Evolutionary conservation across 768 basidiomycete genomes (phyloP).

Genomic region (Kwoniella botswanensis): DNA sequence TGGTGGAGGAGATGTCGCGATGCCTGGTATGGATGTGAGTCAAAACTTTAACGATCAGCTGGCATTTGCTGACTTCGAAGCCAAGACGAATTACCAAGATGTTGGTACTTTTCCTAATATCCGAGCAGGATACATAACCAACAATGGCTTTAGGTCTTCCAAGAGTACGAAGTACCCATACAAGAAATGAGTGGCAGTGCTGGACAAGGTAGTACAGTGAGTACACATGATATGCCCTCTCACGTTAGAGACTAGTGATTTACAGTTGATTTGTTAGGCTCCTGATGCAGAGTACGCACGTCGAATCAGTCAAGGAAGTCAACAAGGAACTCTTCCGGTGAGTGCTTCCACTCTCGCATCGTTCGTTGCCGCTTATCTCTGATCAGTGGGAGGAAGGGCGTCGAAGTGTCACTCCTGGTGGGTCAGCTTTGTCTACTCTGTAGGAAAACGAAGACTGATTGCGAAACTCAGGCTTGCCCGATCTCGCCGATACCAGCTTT

Average conservation of each 20-base stretch:
- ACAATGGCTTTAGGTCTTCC: constrained; percentile 15
- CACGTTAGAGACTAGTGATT: background rate
- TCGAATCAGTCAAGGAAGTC: constrained; percentile 27
- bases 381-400: constrained; percentile 37
- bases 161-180: constrained; percentile 29
- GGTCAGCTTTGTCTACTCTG: background rate
- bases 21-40: constrained; percentile 13
- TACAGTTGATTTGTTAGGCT: background rate
- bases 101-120: background rate
- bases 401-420: constrained; percentile 18
- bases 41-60: background rate
- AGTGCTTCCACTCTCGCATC: background rate
- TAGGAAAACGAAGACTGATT: background rate
- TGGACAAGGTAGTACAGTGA: constrained; percentile 31
- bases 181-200: constrained; percentile 19
- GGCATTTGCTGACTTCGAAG: background rate
- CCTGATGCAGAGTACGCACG: constrained; percentile 33
- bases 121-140: background rate
- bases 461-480: constrained; percentile 13
- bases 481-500: constrained; percentile 29
- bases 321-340: constrained; percentile 35
- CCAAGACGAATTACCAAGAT: constrained; percentile 15
- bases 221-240: background rate
- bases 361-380: background rate
- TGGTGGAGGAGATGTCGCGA: background rate